phyloP scores from a whole-genome alignment of 163 green algal genomes.

The Coccomyxa subellipsoidea region DNA sequence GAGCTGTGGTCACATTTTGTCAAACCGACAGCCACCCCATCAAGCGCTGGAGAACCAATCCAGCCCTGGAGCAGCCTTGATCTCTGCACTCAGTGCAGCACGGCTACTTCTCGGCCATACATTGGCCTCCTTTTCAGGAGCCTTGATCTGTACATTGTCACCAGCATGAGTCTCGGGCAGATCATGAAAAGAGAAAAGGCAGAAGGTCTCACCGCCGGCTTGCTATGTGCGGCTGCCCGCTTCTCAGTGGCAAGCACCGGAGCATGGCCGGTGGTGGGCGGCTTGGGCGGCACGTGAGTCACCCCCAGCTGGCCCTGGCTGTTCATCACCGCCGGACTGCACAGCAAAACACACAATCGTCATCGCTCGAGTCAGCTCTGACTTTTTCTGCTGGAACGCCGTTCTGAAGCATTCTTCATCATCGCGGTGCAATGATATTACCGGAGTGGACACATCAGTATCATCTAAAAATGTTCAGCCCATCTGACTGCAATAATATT shows the following conservation, averaged over 20 bases:
- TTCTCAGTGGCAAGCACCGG: neutral
- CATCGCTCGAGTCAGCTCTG: too few relatives aligned
- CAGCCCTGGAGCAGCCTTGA: neutral
- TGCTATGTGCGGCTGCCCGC: neutral
- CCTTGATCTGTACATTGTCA: neutral
- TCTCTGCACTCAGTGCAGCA: neutral
- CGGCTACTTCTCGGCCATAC: neutral
- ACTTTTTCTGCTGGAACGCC: too few relatives aligned
- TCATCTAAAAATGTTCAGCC: too few relatives aligned
- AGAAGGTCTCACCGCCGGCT: neutral
- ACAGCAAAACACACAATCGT: neutral
- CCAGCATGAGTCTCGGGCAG: neutral
- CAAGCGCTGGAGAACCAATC: neutral
- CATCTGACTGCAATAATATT: neutral
- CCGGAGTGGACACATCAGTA: too few relatives aligned
- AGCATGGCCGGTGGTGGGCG: neutral
- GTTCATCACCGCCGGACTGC: slow-evolving; percentile 5
- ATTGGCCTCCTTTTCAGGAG: neutral
- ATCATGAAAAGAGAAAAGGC: neutral
- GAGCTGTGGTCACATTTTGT: neutral
- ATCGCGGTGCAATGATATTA: too few relatives aligned
- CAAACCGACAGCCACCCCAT: neutral
- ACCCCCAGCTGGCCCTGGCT: neutral
- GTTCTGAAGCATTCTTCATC: too few relatives aligned
- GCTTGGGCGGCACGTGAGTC: neutral